A percentile compares a stretch with the other conserved stretches of the same genome.
phyloP scores from a whole-genome alignment of 1,284 basidiomycete genomes.

The Sporisorium reilianum region DNA sequence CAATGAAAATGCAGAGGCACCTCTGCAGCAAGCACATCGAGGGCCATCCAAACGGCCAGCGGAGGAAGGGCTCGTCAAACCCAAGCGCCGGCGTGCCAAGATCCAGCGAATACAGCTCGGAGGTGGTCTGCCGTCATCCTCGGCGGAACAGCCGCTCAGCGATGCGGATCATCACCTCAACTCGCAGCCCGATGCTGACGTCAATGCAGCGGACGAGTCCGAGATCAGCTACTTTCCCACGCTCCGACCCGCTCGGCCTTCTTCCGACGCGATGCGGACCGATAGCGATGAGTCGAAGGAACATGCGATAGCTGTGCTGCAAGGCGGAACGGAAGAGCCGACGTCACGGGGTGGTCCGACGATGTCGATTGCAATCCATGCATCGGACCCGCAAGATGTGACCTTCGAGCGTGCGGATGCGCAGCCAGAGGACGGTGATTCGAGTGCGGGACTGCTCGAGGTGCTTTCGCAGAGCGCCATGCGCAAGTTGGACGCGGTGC shows the following conservation, averaged over 20 bases:
- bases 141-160: constrained; percentile 27
- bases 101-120: constrained; percentile 32
- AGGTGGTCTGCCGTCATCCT: not conserved
- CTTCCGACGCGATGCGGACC: not conserved
- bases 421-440: constrained; percentile 12
- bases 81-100: constrained; percentile 15
- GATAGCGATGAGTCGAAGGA: not conserved
- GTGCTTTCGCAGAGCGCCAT: constrained; percentile 38
- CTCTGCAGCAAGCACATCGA: not conserved
- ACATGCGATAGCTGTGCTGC: not conserved
- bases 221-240: constrained; percentile 47
- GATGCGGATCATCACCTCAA: constrained; percentile 32
- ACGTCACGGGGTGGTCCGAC: not conserved
- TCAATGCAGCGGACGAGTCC: constrained; percentile 26
- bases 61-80: constrained; percentile 2
- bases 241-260: constrained; percentile 13
- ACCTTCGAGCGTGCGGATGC: not conserved
- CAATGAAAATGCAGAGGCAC: constrained; percentile 19
- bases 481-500: constrained; percentile 17
- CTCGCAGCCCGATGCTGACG: constrained; percentile 21
- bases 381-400: not conserved
- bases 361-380: not conserved
- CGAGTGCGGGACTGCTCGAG: constrained; percentile 25
- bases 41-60: not conserved
- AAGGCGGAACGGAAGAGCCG: not conserved